Percentiles rank a stretch among this genome's conserved stretches.
Conservation (phyloP, 1,284 basidiomycete genomes). For the Kalmanozyma brasiliensis region DNA sequence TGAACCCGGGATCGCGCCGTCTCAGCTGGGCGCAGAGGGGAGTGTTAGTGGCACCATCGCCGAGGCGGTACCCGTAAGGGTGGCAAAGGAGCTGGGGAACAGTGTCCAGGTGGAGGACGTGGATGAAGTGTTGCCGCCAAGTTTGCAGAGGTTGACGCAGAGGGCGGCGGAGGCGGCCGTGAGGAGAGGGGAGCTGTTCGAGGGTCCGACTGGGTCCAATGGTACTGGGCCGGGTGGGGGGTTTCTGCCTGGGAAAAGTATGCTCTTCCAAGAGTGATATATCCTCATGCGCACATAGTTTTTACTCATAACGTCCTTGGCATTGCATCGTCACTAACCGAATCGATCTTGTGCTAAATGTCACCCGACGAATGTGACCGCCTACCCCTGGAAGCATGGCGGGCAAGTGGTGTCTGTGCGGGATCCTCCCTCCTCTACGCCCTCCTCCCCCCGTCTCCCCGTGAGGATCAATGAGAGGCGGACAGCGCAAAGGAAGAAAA, state of each 20-base stretch:
- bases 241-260: slow-evolving; percentile 40
- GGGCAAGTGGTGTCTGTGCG: slow-evolving; percentile 49
- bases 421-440: slow-evolving; percentile 17
- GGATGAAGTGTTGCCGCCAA: slow-evolving; percentile 45
- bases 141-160: slow-evolving; percentile 31
- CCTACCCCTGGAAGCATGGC: slow-evolving; percentile 22
- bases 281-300: not conserved
- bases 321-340: too few species aligned
- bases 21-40: slow-evolving; percentile 30
- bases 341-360: too few species aligned
- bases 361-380: slow-evolving; percentile 52
- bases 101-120: slow-evolving; percentile 45
- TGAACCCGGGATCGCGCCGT: slow-evolving; percentile 49
- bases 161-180: slow-evolving; percentile 28
- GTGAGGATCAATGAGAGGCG: not conserved
- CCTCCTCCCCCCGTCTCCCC: not conserved
- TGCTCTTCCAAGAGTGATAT: slow-evolving; percentile 44
- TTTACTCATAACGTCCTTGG: not conserved
- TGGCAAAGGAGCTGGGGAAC: slow-evolving; percentile 32
- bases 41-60: slow-evolving; percentile 34
- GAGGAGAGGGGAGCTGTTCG: slow-evolving; percentile 9
- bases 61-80: slow-evolving; percentile 46
- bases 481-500: not conserved
- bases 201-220: slow-evolving; percentile 20
- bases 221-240: slow-evolving; percentile 39